These are phyloP conservation scores for Pestalotiopsis sp. DNA, from an alignment of 2,329 filamentous ascomycete species.

Conservation along the genomic window DNA sequence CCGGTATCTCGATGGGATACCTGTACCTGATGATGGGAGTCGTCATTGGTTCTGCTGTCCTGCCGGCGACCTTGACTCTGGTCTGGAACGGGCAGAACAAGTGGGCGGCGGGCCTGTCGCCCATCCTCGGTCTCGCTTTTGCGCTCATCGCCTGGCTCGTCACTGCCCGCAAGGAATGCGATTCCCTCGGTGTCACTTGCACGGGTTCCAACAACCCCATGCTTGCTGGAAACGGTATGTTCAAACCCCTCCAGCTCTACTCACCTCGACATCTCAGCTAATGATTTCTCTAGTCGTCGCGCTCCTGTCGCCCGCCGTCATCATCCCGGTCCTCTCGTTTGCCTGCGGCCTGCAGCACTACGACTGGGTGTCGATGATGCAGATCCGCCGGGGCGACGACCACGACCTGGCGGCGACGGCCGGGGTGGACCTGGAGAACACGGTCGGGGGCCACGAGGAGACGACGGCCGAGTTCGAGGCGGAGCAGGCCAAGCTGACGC, in stretches of 20 bases:
- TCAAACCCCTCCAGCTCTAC: not conserved
- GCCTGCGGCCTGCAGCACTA: conserved; percentile 74
- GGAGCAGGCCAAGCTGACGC: conserved; percentile 50
- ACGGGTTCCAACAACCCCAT: conserved; percentile 88
- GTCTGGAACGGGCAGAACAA: conserved; percentile 81
- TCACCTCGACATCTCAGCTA: not conserved
- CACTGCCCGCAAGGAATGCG: conserved; percentile 71
- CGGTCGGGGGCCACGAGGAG: conserved; percentile 53
- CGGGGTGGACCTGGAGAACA: conserved; percentile 64
- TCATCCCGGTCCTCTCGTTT: conserved; percentile 76
- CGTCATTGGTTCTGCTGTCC: conserved; percentile 82
- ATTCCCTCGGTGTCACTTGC: conserved; percentile 68
- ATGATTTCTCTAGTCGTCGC: conserved; percentile 60
- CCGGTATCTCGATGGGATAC: conserved; percentile 84
- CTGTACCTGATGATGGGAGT: conserved; percentile 90
- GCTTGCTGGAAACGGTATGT: conserved; percentile 71
- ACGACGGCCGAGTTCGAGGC: conserved; percentile 20
- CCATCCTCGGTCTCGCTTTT: conserved; percentile 68
- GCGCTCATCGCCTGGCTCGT: conserved; percentile 79
- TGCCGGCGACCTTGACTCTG: conserved; percentile 79
- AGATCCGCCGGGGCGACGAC: conserved; percentile 79
- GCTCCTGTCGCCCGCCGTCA: conserved; percentile 73
- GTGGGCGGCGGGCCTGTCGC: conserved; percentile 71
- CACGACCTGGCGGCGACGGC: conserved; percentile 67
- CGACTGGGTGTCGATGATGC: conserved; percentile 83